Evolutionary conservation across 805 yeast species (phyloP).

Genomic region (Ogataea populi-albae): DNA sequence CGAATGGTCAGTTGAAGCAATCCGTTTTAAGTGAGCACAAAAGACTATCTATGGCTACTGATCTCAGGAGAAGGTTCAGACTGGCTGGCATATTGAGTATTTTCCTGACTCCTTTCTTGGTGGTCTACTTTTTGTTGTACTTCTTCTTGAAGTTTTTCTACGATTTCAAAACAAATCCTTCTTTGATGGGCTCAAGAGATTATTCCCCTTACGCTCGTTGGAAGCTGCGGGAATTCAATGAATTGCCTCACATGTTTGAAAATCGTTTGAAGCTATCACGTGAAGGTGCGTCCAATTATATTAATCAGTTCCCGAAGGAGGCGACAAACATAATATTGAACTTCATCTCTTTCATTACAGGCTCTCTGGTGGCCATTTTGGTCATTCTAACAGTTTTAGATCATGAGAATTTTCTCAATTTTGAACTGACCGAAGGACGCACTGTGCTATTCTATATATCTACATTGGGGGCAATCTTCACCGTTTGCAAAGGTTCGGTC

Average conservation of each 20-base stretch:
- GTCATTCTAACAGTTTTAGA: slow-evolving; percentile 76
- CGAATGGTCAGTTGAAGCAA: slow-evolving; percentile 76
- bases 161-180: slow-evolving; percentile 87
- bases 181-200: slow-evolving; percentile 76
- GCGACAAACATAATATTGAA: slow-evolving; percentile 51
- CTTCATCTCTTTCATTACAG: slow-evolving; percentile 71
- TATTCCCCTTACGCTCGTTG: slow-evolving; percentile 94
- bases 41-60: slow-evolving; percentile 61
- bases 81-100: slow-evolving; percentile 86
- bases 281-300: slow-evolving; percentile 76
- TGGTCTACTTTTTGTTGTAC: slow-evolving; percentile 73
- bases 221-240: slow-evolving; percentile 93
- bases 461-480: slow-evolving; percentile 83
- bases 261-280: slow-evolving; percentile 74
- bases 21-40: slow-evolving; percentile 68
- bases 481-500: slow-evolving; percentile 70
- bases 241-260: slow-evolving; percentile 82
- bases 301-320: slow-evolving; percentile 90
- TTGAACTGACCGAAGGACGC: slow-evolving; percentile 79
- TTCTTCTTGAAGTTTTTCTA: slow-evolving; percentile 90
- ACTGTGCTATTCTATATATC: slow-evolving; percentile 87
- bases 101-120: slow-evolving; percentile 80
- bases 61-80: slow-evolving; percentile 73
- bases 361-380: slow-evolving; percentile 85
- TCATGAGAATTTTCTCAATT: slow-evolving; percentile 86